These are phyloP conservation scores for Mrakia blollopis DNA, from an alignment of 768 basidiomycete species.

Conservation along the genomic window DNA sequence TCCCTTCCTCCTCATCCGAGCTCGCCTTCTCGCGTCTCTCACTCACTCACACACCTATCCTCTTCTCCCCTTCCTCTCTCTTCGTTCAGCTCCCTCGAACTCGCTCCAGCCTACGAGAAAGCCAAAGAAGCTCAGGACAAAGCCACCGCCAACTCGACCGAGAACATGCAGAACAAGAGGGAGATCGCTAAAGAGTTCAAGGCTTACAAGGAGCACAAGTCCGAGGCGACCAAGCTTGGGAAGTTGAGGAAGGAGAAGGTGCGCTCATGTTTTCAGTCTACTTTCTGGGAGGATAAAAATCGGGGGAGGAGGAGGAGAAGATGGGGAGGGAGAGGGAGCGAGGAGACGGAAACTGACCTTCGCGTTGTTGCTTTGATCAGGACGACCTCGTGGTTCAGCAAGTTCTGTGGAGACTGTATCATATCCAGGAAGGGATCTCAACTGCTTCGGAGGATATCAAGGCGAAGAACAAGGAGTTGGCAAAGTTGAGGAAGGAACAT, in stretches of 20 bases:
- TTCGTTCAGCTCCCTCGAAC: slow-evolving; percentile 60
- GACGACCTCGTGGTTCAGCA: slow-evolving; percentile 77
- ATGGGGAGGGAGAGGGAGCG: too few species aligned
- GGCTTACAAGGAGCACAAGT: slow-evolving; percentile 95
- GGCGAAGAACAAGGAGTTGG: slow-evolving; percentile 66
- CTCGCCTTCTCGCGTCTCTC: neutral
- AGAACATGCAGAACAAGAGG: slow-evolving; percentile 88
- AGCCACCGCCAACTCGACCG: slow-evolving; percentile 88
- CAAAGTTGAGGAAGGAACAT: slow-evolving; percentile 64
- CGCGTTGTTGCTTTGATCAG: slow-evolving; percentile 46
- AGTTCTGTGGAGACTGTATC: slow-evolving; percentile 79
- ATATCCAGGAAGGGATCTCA: slow-evolving; percentile 79
- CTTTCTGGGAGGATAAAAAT: too few species aligned
- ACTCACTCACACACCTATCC: neutral
- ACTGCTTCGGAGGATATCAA: slow-evolving; percentile 65
- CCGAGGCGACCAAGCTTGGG: slow-evolving; percentile 84
- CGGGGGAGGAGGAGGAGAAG: too few species aligned
- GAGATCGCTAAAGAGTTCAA: slow-evolving; percentile 93
- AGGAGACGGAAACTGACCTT: too few species aligned
- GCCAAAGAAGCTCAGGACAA: slow-evolving; percentile 81
- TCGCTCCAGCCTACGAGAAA: slow-evolving; percentile 79
- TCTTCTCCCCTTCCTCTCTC: neutral
- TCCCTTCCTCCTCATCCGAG: neutral
- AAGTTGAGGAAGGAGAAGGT: slow-evolving; percentile 68
- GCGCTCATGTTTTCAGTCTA: too few species aligned